phyloP scores from a whole-genome alignment of 1,284 basidiomycete species.

The Trichosporon sp. region DNA sequence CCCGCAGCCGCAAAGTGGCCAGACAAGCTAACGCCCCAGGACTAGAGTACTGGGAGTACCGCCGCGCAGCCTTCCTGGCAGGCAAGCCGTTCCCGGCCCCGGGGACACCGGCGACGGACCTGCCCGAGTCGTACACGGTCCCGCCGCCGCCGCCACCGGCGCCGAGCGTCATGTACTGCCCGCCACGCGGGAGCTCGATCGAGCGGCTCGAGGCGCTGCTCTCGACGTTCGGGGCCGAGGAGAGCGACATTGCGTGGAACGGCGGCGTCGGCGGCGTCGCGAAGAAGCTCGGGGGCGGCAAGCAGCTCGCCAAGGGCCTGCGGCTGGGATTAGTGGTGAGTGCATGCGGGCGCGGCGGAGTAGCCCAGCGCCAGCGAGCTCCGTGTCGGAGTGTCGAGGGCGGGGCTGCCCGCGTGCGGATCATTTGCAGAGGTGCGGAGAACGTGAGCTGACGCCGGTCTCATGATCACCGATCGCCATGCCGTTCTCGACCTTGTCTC shows the following conservation, averaged over 20 bases:
- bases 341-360: background rate
- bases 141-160: conserved; percentile 21
- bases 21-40: conserved; percentile 25
- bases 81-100: conserved; percentile 26
- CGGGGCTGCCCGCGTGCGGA: too few relatives aligned
- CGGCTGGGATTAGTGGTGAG: conserved; percentile 43
- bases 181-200: conserved; percentile 9
- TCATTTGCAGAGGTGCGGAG: background rate
- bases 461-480: background rate
- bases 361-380: too few relatives aligned
- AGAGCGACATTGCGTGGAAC: conserved; percentile 38
- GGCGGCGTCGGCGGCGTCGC: conserved; percentile 35
- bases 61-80: conserved; percentile 39
- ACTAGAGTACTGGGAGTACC: conserved; percentile 42
- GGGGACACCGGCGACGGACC: conserved; percentile 11
- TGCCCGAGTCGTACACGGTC: conserved; percentile 20
- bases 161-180: conserved; percentile 2
- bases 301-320: conserved; percentile 33
- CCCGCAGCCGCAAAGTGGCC: too few relatives aligned
- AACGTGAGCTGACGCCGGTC: background rate
- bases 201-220: conserved; percentile 37
- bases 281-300: conserved; percentile 31
- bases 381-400: background rate
- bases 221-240: conserved; percentile 31
- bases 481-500: background rate